Evolutionary conservation across 2,329 filamentous ascomycete species (phyloP).

Genomic region (Elsinoe batatas): DNA sequence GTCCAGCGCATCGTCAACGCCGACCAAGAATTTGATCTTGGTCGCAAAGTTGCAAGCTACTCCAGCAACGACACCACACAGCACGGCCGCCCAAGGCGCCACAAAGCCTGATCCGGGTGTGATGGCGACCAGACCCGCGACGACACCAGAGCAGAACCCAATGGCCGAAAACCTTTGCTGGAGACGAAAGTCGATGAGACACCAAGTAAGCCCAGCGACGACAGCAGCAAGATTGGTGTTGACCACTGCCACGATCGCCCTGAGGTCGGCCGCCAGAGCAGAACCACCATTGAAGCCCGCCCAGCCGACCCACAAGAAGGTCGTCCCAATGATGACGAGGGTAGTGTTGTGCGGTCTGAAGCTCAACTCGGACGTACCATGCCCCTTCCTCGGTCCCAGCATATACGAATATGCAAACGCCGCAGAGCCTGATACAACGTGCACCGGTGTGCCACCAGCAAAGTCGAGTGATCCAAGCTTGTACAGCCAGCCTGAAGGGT

Average conservation of each 20-base stretch:
- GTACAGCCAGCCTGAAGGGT: constrained; percentile 84
- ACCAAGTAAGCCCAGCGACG: constrained; percentile 89
- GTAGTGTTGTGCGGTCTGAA: constrained; percentile 99
- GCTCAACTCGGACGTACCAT: constrained; percentile 98
- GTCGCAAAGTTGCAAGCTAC: constrained; percentile 75
- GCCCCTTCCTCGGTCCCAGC: constrained; percentile 74
- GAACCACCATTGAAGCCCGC: constrained; percentile 54
- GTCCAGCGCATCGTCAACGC: constrained; percentile 79
- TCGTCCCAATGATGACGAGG: constrained; percentile 86
- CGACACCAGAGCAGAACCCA: constrained; percentile 82
- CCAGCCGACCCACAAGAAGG: constrained; percentile 83
- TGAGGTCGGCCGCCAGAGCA: constrained; percentile 58
- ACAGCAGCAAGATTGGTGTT: constrained; percentile 91
- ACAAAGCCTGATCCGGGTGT: constrained; percentile 77
- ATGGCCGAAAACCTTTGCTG: constrained; percentile 92
- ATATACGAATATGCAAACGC: constrained; percentile 93
- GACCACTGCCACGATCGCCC: constrained; percentile 94
- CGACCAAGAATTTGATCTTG: constrained; percentile 69
- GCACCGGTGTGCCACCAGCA: constrained; percentile 90
- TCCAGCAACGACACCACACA: constrained; percentile 52
- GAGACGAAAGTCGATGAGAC: constrained; percentile 86
- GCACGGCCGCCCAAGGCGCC: constrained; percentile 53
- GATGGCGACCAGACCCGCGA: constrained; percentile 78
- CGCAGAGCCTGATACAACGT: constrained; percentile 87
- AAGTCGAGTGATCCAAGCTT: constrained; percentile 91